Evolutionary conservation across 345 rosid genomes (phyloP).

Genomic region (Physaria fendleri): DNA sequence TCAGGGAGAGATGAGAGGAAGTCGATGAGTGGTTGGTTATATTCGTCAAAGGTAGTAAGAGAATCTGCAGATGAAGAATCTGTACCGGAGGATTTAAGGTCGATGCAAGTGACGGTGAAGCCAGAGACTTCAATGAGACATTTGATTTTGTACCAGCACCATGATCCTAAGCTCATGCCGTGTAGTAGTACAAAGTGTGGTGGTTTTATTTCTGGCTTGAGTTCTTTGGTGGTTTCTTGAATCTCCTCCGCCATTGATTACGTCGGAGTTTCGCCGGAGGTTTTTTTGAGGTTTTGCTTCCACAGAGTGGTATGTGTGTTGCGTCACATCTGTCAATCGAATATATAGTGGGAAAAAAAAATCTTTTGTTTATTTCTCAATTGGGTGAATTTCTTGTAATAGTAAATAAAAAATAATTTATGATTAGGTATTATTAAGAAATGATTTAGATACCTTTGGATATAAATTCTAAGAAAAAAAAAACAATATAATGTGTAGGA

Average conservation of each 20-base stretch:
- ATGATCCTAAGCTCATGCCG: constrained; percentile 68
- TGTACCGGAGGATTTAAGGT: constrained; percentile 61
- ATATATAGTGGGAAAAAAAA: constrained; percentile 21
- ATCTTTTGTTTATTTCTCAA: not conserved
- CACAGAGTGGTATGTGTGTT: not conserved
- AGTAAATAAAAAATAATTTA: not conserved
- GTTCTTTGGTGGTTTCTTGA: constrained; percentile 1
- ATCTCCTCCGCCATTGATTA: constrained; percentile 39
- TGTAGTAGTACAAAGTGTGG: constrained; percentile 80
- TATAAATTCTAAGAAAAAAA: not conserved
- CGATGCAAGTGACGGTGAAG: constrained; percentile 66
- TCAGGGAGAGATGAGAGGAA: constrained; percentile 54
- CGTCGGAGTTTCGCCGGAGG: constrained; percentile 1
- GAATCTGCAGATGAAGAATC: constrained; percentile 47
- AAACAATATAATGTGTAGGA: not conserved
- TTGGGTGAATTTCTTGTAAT: not conserved
- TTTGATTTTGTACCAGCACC: constrained; percentile 94
- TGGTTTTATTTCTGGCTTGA: not conserved
- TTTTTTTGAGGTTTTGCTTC: not conserved
- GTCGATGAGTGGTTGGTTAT: constrained; percentile 66
- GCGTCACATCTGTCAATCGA: constrained; percentile 14
- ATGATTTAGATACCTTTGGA: not conserved
- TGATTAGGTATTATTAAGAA: not conserved
- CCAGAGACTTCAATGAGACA: constrained; percentile 77
- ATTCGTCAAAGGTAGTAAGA: constrained; percentile 54